Conservation (phyloP, 495 filamentous ascomycete species). For the Podospora anserina region DNA sequence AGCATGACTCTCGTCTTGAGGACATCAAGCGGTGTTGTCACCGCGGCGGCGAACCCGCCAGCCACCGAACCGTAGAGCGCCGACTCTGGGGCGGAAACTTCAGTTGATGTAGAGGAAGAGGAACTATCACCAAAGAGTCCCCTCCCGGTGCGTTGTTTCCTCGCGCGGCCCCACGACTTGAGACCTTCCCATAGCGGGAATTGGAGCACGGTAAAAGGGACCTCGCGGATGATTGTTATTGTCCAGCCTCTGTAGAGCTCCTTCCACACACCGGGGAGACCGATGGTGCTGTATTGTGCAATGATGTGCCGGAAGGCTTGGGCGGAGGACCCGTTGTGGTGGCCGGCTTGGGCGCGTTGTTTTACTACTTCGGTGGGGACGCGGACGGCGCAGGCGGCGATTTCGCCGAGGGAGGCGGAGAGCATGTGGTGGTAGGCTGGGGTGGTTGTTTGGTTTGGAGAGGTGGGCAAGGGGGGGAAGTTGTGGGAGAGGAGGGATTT, state of each 20-base stretch:
- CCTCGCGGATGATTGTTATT: constrained; percentile 90
- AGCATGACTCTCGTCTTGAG: constrained; percentile 97
- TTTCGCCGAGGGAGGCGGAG: constrained; percentile 84
- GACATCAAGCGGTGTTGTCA: constrained; percentile 93
- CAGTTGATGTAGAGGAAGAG: constrained; percentile 2
- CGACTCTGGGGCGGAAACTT: constrained; percentile 71
- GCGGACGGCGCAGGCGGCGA: constrained; percentile 86
- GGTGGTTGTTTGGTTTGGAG: constrained; percentile 8
- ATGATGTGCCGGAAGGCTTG: constrained; percentile 69
- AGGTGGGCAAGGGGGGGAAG: background rate
- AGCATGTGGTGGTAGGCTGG: constrained; percentile 63
- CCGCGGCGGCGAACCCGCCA: constrained; percentile 79
- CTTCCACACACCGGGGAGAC: constrained; percentile 58
- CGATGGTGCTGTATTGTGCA: constrained; percentile 44
- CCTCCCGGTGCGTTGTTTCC: constrained; percentile 41
- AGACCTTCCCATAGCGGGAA: constrained; percentile 96
- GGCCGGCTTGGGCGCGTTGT: constrained; percentile 86
- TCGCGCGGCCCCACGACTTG: constrained; percentile 56
- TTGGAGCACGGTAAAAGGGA: constrained; percentile 94
- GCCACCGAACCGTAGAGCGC: constrained; percentile 80
- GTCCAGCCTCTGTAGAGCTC: constrained; percentile 89
- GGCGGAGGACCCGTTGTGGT: constrained; percentile 58
- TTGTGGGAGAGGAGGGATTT: constrained; percentile 54
- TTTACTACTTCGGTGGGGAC: constrained; percentile 97
- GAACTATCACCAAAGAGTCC: constrained; percentile 43